Percentiles rank a stretch among this genome's conserved stretches.
Conservation (phyloP, 2,329 filamentous ascomycete genomes). For the Podosphaera leucotricha region DNA sequence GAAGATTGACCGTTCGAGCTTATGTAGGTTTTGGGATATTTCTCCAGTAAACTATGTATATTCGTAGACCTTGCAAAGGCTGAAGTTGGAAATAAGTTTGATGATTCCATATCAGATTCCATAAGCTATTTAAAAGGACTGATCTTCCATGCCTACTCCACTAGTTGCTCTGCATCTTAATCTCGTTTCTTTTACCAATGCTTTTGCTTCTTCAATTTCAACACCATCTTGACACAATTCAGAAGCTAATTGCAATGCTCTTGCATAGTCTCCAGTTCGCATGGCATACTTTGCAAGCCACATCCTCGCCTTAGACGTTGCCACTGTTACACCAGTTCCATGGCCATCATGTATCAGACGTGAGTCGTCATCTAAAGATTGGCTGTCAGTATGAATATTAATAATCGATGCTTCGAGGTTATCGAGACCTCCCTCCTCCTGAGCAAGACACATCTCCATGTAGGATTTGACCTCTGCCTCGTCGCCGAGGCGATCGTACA, state of each 20-base stretch:
- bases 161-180: constrained; percentile 30
- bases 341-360: constrained; percentile 14
- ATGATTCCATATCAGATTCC: background rate
- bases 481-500: constrained; percentile 65
- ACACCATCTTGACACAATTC: constrained; percentile 90
- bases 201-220: constrained; percentile 93
- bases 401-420: constrained; percentile 19
- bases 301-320: constrained; percentile 77
- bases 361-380: constrained; percentile 22
- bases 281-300: constrained; percentile 80
- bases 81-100: background rate
- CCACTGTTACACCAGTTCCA: constrained; percentile 67
- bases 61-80: too few species aligned
- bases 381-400: constrained; percentile 31
- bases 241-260: constrained; percentile 59
- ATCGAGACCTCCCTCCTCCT: constrained; percentile 49
- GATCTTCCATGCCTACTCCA: background rate
- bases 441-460: constrained; percentile 87
- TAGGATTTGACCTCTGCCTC: constrained; percentile 66
- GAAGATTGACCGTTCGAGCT: too few species aligned
- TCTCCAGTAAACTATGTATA: too few species aligned
- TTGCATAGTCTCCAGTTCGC: constrained; percentile 46
- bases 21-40: too few species aligned
- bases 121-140: background rate
- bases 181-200: constrained; percentile 65